Base-by-base conservation (phyloP, 805 yeast genomes). In the Kluyveromyces wickerhamii region DNA sequence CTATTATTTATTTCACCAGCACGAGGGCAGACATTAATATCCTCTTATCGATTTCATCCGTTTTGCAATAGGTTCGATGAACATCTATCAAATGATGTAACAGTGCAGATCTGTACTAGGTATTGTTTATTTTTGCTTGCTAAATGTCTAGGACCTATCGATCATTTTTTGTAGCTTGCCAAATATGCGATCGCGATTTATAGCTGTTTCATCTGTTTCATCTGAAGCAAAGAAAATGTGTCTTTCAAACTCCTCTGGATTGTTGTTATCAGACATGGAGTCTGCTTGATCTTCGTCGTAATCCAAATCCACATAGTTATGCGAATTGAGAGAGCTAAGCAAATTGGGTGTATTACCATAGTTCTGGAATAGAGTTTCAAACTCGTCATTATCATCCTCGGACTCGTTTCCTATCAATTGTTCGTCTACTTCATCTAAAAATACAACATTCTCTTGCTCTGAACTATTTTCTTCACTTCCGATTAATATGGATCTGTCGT, bases 141-240 rank as follows among this genome's bases (percentile, higher is more conserved):
- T n/a, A n/a, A 10, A 13, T 10, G 13, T 5, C 11, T 38, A 35
- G 13, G 47, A 38, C 38, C 69, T 67, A 22, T 72, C 55, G 12
- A 79, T 69, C 79, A 75, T 69, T 20, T 53, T 59, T 43, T 79
- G 73, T 18, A 79, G 52, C 36, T 62, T 64, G 1, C 74, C 74
- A 52, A 79, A 78, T 4, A 79, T 77, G 31, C 56, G 61, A 46
- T 79, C 86, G 35, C 87, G 57, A 46, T 79, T 79, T 2, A 68
- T 64, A 0, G 85, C 85, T 43, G 76, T 30, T 4, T 74, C 76
- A 45, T 77, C 80, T 20, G 74, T 74, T 24, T 60, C 65, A 36
- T 79, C 86, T 5, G 59, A 54, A 2, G 67, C 62, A 46, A 77
- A 78, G 46, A 78, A 79, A n/a, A 55, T 52, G 42, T 77, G 69